These are phyloP conservation scores for Podosphaera fusca DNA, from an alignment of 2,329 filamentous ascomycete species.

Conservation along the genomic window DNA sequence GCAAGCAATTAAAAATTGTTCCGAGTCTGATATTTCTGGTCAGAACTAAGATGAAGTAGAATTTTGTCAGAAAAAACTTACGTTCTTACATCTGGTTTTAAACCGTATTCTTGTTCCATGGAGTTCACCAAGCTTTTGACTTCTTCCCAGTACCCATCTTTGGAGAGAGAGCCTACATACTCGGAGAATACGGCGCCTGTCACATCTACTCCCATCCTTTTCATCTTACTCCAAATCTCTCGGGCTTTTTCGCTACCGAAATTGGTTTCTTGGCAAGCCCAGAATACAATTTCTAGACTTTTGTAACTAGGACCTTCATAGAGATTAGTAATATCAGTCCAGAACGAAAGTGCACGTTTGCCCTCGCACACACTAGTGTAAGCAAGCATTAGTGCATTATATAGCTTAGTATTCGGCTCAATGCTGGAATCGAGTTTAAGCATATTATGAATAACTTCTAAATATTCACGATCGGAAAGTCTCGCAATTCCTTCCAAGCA, in stretches of 20 bases:
- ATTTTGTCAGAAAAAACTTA: conserved; percentile 24
- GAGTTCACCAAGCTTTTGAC: conserved; percentile 40
- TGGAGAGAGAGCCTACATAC: conserved; percentile 55
- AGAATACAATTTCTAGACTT: conserved; percentile 61
- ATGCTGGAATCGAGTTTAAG: conserved; percentile 76
- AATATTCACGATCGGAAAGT: conserved; percentile 34
- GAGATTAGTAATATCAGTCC: conserved; percentile 61
- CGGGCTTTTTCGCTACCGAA: conserved; percentile 36
- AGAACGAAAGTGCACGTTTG: conserved; percentile 49
- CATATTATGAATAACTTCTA: conserved; percentile 72
- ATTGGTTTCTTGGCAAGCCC: conserved; percentile 43
- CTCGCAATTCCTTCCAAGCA: conserved; percentile 55
- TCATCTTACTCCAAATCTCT: conserved; percentile 47
- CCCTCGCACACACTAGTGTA: conserved; percentile 49
- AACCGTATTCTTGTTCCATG: conserved; percentile 42
- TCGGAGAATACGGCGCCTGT: conserved; percentile 49
- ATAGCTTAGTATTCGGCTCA: conserved; percentile 49
- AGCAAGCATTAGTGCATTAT: conserved; percentile 72
- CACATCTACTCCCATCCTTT: conserved; percentile 55
- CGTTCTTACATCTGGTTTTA: conserved; percentile 45
- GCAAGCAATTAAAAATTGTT: conserved; percentile 52
- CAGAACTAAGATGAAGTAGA: not conserved
- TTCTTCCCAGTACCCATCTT: conserved; percentile 46
- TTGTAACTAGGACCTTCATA: conserved; percentile 70
- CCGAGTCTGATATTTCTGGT: conserved; percentile 33